These are phyloP conservation scores for Mayamaea pseudoterrestris DNA, from an alignment of 108 stramenopile genomes.

Conservation along the genomic window DNA sequence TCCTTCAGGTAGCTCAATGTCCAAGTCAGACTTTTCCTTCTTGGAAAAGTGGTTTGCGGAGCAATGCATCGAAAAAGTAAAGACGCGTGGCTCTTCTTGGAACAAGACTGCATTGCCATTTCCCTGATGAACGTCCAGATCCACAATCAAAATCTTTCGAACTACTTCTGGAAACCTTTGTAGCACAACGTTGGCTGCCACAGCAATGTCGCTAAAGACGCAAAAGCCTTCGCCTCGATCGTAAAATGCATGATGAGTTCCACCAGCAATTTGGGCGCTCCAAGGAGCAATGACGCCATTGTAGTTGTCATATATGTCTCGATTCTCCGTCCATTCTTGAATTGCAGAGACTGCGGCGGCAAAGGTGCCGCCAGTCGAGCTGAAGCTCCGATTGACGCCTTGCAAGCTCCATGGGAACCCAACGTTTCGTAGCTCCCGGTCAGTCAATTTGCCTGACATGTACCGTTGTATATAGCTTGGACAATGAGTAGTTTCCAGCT, in stretches of 20 bases:
- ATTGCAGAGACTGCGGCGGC: constrained; percentile 60
- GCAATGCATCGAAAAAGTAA: constrained; percentile 78
- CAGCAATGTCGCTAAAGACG: constrained; percentile 85
- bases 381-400: constrained; percentile 67
- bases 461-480: constrained; percentile 65
- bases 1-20: constrained; percentile 66
- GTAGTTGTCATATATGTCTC: not conserved
- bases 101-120: constrained; percentile 85
- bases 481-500: constrained; percentile 74
- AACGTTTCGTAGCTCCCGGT: constrained; percentile 70
- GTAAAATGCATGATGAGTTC: constrained; percentile 88
- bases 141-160: constrained; percentile 61
- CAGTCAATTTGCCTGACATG: constrained; percentile 61
- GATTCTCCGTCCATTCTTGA: constrained; percentile 16
- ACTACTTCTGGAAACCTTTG: constrained; percentile 37
- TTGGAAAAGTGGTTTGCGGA: constrained; percentile 71
- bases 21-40: constrained; percentile 62
- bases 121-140: constrained; percentile 91
- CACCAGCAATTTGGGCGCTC: constrained; percentile 86
- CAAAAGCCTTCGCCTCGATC: constrained; percentile 93
- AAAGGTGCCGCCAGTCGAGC: constrained; percentile 83
- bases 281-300: constrained; percentile 9
- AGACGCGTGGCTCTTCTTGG: constrained; percentile 32
- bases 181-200: constrained; percentile 78
- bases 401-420: constrained; percentile 86